Evolutionary conservation across 352 stramenopile species (phyloP).

Genomic region (Lagenidium giganteum): DNA sequence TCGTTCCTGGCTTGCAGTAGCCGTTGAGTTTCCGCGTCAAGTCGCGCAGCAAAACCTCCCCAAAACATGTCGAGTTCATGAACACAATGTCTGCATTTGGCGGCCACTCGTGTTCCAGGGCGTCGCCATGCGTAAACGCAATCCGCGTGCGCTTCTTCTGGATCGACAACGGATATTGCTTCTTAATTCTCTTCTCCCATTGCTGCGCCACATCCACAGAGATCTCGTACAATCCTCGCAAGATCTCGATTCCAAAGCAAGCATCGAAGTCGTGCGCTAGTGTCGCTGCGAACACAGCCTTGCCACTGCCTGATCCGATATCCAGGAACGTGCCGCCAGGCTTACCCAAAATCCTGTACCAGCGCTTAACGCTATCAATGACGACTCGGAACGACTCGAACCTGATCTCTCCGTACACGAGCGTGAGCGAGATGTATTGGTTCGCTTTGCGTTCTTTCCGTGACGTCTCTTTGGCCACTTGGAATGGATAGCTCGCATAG

Average conservation of each 20-base stretch:
- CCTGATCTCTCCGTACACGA: conserved; percentile 89
- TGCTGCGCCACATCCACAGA: conserved; percentile 40
- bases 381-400: conserved; percentile 76
- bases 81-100: conserved; percentile 65
- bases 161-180: conserved; percentile 32
- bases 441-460: conserved; percentile 41
- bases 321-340: conserved; percentile 82
- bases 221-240: conserved; percentile 66
- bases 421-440: conserved; percentile 54
- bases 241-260: conserved; percentile 83
- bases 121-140: conserved; percentile 68
- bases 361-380: conserved; percentile 53
- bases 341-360: conserved; percentile 50
- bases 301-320: conserved; percentile 84
- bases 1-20: conserved; percentile 42
- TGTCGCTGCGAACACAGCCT: conserved; percentile 80
- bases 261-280: conserved; percentile 85
- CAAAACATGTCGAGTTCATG: conserved; percentile 90
- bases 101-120: conserved; percentile 65
- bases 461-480: conserved; percentile 32
- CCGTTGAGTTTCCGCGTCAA: conserved; percentile 37
- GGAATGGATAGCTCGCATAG: conserved; percentile 36
- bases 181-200: conserved; percentile 58
- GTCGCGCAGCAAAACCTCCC: conserved; percentile 48
- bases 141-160: conserved; percentile 74